phyloP scores from a whole-genome alignment of 1,139 yeast genomes.

The Diutina mesorugosa region DNA sequence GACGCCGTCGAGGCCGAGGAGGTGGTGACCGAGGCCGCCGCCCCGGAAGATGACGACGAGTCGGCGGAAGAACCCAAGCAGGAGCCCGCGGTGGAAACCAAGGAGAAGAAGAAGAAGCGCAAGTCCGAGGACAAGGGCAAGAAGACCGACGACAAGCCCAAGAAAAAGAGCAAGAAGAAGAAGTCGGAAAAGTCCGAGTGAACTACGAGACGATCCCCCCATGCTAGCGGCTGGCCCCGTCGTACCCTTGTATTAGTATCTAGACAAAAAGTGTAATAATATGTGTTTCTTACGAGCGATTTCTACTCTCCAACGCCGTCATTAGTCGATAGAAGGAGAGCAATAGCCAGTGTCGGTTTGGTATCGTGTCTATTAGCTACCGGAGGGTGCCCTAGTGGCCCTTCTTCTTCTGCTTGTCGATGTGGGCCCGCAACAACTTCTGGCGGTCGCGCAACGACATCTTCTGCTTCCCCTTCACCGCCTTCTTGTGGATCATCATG shows the following conservation, averaged over 20 bases:
- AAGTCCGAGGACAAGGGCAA: background rate
- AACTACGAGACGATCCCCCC: background rate
- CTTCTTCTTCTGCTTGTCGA: conserved; percentile 80
- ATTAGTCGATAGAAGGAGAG: too few species aligned
- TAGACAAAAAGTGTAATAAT: background rate
- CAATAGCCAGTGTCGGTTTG: background rate
- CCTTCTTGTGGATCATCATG: conserved; percentile 93
- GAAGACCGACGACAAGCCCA: background rate
- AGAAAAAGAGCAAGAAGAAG: background rate
- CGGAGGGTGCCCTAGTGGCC: background rate
- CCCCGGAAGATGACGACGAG: background rate
- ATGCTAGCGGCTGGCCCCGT: background rate
- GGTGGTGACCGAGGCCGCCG: background rate
- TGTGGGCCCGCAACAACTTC: conserved; percentile 72
- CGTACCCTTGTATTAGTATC: background rate
- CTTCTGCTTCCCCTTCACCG: conserved; percentile 89
- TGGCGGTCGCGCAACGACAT: conserved; percentile 86
- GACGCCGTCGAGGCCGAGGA: background rate
- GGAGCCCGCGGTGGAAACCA: background rate
- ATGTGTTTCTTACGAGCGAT: background rate
- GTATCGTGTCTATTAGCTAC: background rate
- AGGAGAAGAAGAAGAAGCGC: background rate
- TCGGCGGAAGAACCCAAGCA: background rate
- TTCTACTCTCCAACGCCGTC: too few species aligned
- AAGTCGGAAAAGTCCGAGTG: background rate